phyloP scores from a whole-genome alignment of 805 yeast genomes.

The Saccharomycopsis olivae region DNA sequence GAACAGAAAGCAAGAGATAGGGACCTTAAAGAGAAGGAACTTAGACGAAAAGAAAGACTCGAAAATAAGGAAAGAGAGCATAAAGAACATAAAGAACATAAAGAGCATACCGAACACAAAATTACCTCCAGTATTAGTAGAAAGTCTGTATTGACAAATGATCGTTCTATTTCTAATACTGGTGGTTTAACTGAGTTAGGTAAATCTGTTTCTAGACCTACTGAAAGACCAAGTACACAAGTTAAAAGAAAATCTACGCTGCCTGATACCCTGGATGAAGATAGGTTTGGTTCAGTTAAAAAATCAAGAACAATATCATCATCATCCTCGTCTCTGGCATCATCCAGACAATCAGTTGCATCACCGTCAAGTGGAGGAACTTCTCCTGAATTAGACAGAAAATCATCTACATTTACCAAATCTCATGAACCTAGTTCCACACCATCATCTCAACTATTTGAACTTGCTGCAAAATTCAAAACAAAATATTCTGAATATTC shows the following conservation, averaged over 20 bases:
- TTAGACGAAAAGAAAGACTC: neutral
- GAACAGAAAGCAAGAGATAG: neutral
- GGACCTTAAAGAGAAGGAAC: neutral
- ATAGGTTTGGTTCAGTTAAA: neutral
- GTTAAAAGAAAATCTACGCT: neutral
- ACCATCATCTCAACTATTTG: constrained; percentile 1
- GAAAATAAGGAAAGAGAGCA: neutral
- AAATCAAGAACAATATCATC: neutral
- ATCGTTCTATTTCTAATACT: too few species aligned
- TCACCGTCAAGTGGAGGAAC: neutral
- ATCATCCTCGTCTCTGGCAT: neutral
- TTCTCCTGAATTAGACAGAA: too few species aligned
- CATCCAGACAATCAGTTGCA: neutral
- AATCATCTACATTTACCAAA: too few species aligned
- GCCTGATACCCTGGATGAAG: neutral
- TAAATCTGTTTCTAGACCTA: neutral
- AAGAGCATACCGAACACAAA: neutral
- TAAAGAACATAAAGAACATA: neutral
- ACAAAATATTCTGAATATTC: constrained; percentile 12
- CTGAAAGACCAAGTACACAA: neutral
- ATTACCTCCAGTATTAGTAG: neutral
- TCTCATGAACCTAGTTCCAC: neutral
- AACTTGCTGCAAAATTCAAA: constrained; percentile 8
- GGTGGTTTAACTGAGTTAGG: neutral
- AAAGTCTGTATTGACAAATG: too few species aligned